Base-by-base conservation (phyloP, 2,329 filamentous ascomycete species). In the Graphiopsis chlorocephala region DNA sequence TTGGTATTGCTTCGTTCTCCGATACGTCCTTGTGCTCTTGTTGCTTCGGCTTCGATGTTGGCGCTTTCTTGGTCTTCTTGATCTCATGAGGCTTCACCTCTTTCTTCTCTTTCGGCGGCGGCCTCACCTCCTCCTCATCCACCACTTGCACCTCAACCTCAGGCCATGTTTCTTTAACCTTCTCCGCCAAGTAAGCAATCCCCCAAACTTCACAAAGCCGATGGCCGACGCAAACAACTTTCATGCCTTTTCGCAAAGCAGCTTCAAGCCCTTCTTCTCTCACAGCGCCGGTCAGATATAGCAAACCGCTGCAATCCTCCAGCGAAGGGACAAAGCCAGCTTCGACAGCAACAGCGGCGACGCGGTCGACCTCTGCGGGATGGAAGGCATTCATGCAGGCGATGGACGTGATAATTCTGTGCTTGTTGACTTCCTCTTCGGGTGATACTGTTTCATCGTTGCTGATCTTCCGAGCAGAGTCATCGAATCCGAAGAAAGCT, bases 331-430 rank as follows among this genome's bases (percentile, higher is more conserved):
- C 53, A 33, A 45, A 20, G 4, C 61, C 53, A 17, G 35, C 35
- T 38, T 56, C 35, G 5, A 57, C 33, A 20, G 38, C 61, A 26
- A 25, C 28, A 23, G n/a, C n/a, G 6, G 53, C 53, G 2, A 63
- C 61, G 20, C 61, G 28, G 23, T 63, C 61, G 31, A 63, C 53
- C 25, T 63, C 61, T 20, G 33, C 61, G 1, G 61, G 26, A 26
- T 63, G 61, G 20, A 63, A 63, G 42, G 61, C 61, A 15, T 63
- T 63, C 61, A 63, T 63, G 52, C 50, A 58, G 7, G 61, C 61
- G 8, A 63, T 38, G 5, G 50, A 53, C 10, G 35, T 48, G 4
- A 63, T 26, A 20, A 29, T 38, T 10, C 11, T 20, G 23, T n/a
- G 11, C 2, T 15, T 23, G 14, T 31, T 33, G 11, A 15, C 11